Conservation (phyloP, 2,329 filamentous ascomycete genomes). For the Dendrostoma leiphaemia region DNA sequence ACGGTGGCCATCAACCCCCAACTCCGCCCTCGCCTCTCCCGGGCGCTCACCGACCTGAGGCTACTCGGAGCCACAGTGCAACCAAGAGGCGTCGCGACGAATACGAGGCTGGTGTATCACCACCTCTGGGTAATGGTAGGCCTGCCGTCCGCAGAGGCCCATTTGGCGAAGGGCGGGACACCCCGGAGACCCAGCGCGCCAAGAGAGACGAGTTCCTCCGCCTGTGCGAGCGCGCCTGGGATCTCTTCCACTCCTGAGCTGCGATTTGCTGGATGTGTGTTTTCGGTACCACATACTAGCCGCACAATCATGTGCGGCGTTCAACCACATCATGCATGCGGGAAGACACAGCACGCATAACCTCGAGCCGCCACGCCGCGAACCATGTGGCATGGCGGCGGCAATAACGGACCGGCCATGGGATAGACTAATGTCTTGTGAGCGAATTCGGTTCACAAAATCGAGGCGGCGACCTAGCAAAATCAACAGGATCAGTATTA, state of each 20-base stretch:
- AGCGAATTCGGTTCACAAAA: constrained; percentile 1
- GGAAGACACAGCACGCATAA: constrained; percentile 6
- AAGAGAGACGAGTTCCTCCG: constrained; percentile 93
- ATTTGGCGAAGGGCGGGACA: constrained; percentile 79
- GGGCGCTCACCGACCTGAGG: constrained; percentile 43
- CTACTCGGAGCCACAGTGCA: constrained; percentile 53
- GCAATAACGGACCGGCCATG: constrained; percentile 2
- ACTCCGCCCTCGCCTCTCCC: constrained; percentile 81
- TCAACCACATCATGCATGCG: no score
- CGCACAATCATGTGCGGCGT: not conserved
- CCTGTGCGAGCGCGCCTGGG: constrained; percentile 89
- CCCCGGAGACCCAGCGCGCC: constrained; percentile 74
- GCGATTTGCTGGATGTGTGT: not conserved
- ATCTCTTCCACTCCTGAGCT: constrained; percentile 85
- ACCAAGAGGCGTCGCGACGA: constrained; percentile 77
- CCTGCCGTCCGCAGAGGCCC: constrained; percentile 61
- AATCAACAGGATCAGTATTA: constrained; percentile 11
- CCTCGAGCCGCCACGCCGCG: not conserved
- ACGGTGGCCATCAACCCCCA: constrained; percentile 88
- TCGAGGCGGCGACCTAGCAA: not conserved
- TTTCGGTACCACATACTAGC: not conserved
- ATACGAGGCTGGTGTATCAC: constrained; percentile 89
- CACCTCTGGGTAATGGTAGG: constrained; percentile 76
- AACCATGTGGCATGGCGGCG: not conserved
- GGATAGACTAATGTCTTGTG: constrained; percentile 15